Conservation (phyloP, 805 yeast genomes). For the Schwanniomyces pseudopolymorphus region DNA sequence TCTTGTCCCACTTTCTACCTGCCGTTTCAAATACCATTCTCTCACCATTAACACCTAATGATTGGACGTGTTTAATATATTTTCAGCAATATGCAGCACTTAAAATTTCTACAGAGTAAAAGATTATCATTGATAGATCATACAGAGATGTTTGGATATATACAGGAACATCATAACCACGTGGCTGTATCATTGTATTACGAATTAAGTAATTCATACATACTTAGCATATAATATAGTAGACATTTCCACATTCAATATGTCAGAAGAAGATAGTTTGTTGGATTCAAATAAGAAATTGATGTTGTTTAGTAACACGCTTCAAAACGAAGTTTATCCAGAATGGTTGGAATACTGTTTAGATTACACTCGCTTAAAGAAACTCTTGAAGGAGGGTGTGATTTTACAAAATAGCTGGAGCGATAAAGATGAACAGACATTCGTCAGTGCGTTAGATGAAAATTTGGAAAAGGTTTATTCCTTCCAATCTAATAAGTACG, state of each 20-base stretch:
- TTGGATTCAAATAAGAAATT: slow-evolving; percentile 6
- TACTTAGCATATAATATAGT: background rate
- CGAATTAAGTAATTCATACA: background rate
- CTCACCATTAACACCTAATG: no score
- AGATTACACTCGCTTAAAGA: slow-evolving; percentile 63
- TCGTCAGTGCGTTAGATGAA: slow-evolving; percentile 64
- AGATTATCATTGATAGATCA: background rate
- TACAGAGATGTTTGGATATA: background rate
- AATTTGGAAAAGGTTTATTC: slow-evolving; percentile 77
- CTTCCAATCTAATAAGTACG: slow-evolving; percentile 68
- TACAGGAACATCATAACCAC: background rate
- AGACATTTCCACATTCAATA: background rate
- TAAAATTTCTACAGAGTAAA: no score
- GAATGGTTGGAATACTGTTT: slow-evolving; percentile 85
- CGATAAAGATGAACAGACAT: slow-evolving; percentile 68
- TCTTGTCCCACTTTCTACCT: background rate
- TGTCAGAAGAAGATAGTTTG: background rate
- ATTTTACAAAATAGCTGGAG: slow-evolving; percentile 53
- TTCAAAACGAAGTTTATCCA: slow-evolving; percentile 75
- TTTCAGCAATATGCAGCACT: background rate
- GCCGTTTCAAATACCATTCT: no score
- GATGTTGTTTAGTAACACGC: slow-evolving; percentile 86
- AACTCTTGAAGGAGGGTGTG: slow-evolving; percentile 66
- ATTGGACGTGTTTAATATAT: no score
- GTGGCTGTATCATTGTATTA: background rate